These are phyloP conservation scores for Boechera retrofracta DNA, from an alignment of 345 rosid genomes.

Conservation along the genomic window DNA sequence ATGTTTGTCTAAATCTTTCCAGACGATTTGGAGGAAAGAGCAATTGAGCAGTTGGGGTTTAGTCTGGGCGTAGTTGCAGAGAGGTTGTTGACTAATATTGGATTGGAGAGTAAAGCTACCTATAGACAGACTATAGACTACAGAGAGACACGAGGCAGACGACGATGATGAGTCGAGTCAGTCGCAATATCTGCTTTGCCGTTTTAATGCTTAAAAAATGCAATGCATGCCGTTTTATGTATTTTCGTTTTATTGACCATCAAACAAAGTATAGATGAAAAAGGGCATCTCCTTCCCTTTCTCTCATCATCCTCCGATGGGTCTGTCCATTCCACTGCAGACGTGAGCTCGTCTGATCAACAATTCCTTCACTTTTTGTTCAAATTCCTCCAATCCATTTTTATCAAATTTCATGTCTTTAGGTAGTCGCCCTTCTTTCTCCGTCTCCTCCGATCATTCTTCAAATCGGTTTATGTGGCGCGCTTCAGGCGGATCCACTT, in stretches of 20 bases:
- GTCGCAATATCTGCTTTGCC: constrained; percentile 26
- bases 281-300: not conserved
- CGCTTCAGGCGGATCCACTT: too few relatives aligned
- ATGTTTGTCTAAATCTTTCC: constrained; percentile 9
- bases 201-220: not conserved
- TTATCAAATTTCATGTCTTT: not conserved
- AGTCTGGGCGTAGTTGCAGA: too few relatives aligned
- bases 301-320: constrained; percentile 6
- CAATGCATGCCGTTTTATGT: constrained; percentile 28
- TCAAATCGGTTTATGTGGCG: too few relatives aligned
- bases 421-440: too few relatives aligned
- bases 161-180: not conserved
- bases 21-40: constrained; percentile 8
- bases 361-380: not conserved
- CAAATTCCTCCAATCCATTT: not conserved
- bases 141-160: too few relatives aligned
- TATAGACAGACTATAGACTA: too few relatives aligned
- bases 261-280: too few relatives aligned
- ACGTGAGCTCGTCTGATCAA: constrained; percentile 13
- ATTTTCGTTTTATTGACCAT: constrained; percentile 11
- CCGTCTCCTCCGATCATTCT: too few relatives aligned
- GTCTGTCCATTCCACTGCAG: not conserved
- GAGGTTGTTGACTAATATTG: too few relatives aligned
- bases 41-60: constrained; percentile 19
- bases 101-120: too few relatives aligned